Base-by-base conservation (phyloP, 2,329 filamentous ascomycete species). In the Kalaharituber pfeilii region DNA sequence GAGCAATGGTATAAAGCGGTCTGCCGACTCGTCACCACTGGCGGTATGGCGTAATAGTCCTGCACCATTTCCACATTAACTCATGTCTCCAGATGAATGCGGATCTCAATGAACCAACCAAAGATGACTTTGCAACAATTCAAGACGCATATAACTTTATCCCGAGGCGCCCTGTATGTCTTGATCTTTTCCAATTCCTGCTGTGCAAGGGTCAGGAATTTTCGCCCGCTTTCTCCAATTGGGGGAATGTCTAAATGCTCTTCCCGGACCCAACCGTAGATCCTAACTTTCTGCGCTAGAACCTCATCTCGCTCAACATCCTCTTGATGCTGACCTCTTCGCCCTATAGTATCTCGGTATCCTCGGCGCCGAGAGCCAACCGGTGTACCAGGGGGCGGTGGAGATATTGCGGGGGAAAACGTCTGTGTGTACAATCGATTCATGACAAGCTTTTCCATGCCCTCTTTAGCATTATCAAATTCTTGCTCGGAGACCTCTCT, bases 121-220 rank as follows among this genome's bases (percentile, higher is more conserved):
- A 98, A 96, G 59, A 98, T 96, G 59, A 98, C 93, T 70, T 98
- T 98, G 77, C 91, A 98, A 71, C 88, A 95, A 69, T 98, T 98
- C 54, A 98, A 72, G 47, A 96, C 86, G 68, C 91, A 98, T 50
- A 98, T 96, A 53, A 98, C 91, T 69, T 98, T 98, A 72, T 98
- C 91, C 63, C 91, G 75, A 3, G 91, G 91, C n/a, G 91, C 91
- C 62, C 93, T 80, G 66, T 98, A 98, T 7, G 85, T 91, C 65
- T 89, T 94, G 65, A 98, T 95, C 68, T 98, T 98, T 33, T 94
- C 71, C 13, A 98, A 73, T 69, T 98, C 91, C 86, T 65, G 18
- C n/a, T 28, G 47, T 13, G 91, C 91, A 39, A 98, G 73, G 59
- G 80, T 78, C 52, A 98, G 72, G 65, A 98, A 98, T 39, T 87